Evolutionary conservation across 2,329 filamentous ascomycete species (phyloP), one percentile per base, ranked within the genome.

Genomic region (Trichoderma cornu-damae): DNA sequence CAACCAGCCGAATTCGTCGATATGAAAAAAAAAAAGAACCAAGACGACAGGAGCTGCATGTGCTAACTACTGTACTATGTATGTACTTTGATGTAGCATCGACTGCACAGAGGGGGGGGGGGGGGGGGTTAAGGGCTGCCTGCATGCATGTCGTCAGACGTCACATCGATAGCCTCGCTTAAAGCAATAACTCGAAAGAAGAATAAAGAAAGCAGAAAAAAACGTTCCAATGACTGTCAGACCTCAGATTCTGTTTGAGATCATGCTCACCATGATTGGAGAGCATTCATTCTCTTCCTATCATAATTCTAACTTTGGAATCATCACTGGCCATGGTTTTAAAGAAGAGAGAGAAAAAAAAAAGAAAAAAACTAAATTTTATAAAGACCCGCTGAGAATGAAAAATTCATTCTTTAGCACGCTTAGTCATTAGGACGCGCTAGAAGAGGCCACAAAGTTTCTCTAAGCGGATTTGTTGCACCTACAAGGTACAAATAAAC

Each of bases 271-370:
- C 72, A 57, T 63, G 64, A 60, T 61, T 49, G 66, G 72, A 72
- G 71, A 78, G 75, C 77, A 75, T 80, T 85, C 81, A 84, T 76
- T 79, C 82, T 85, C 82, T 85, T 85, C 82, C 82, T 85, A 85
- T 85, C 79, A 82, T 82, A 72, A 71, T 68, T 74, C 75, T 74
- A 76, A 74, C 70, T 68, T 70, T 52, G 60, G 72, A 79, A 82
- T 85, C 82, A 85, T 85, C 82, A 85, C 70, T 58, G 83, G 81
- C 81, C 76, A 70, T 62, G 64, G 59, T 68, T 24, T n/a, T n/a
- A n/a, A n/a, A n/a, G n/a, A n/a, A n/a, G n/a, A n/a, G n/a, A n/a
- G n/a, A n/a, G n/a, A n/a, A n/a, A n/a, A n/a, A 40, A 63, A 65
- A 68, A 67, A 67, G 63, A 65, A 62, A 63, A 60, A 67, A 62